Evolutionary conservation across 495 filamentous ascomycete genomes (phyloP).

Genomic region (Aspergillus ostianus): DNA sequence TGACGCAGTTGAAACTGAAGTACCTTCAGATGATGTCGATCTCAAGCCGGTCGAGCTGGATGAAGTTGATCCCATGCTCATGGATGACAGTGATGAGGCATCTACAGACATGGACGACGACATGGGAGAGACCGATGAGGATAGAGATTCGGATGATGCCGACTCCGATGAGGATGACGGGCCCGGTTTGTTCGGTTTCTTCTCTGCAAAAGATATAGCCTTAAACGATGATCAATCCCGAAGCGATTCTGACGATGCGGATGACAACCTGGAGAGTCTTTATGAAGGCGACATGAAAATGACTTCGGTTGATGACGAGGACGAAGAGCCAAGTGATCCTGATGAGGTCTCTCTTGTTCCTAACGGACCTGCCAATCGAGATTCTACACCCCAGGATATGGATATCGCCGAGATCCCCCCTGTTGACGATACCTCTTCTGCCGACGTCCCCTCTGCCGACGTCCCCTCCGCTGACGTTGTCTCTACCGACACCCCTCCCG

Average conservation of each 20-base stretch:
- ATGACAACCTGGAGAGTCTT: slow-evolving; percentile 24
- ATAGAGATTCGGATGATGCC: slow-evolving; percentile 47
- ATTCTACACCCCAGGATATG: slow-evolving; percentile 6
- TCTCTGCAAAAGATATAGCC: slow-evolving; percentile 44
- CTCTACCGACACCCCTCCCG: slow-evolving; percentile 16
- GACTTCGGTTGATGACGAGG: slow-evolving; percentile 20
- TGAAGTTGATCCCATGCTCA: slow-evolving; percentile 63
- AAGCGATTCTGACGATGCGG: slow-evolving; percentile 32
- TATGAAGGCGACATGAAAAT: slow-evolving; percentile 24
- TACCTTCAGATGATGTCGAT: slow-evolving; percentile 25
- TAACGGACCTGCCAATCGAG: slow-evolving; percentile 31
- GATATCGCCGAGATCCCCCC: slow-evolving; percentile 3
- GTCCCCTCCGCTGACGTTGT: slow-evolving; percentile 14
- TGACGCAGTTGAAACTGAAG: slow-evolving; percentile 27
- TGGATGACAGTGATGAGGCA: slow-evolving; percentile 70
- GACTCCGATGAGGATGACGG: slow-evolving; percentile 51
- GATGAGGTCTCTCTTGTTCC: slow-evolving; percentile 48
- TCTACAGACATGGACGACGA: slow-evolving; percentile 91
- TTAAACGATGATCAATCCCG: slow-evolving; percentile 27
- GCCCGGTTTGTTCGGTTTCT: slow-evolving; percentile 67
- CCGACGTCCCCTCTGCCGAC: slow-evolving; percentile 13
- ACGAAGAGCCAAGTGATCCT: slow-evolving; percentile 36
- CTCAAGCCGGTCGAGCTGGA: slow-evolving; percentile 48
- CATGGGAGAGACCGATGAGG: slow-evolving; percentile 60
- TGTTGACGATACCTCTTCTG: slow-evolving; percentile 14